Conservation (phyloP, 23 red algal genomes). For the Gracilariopsis chorda region DNA sequence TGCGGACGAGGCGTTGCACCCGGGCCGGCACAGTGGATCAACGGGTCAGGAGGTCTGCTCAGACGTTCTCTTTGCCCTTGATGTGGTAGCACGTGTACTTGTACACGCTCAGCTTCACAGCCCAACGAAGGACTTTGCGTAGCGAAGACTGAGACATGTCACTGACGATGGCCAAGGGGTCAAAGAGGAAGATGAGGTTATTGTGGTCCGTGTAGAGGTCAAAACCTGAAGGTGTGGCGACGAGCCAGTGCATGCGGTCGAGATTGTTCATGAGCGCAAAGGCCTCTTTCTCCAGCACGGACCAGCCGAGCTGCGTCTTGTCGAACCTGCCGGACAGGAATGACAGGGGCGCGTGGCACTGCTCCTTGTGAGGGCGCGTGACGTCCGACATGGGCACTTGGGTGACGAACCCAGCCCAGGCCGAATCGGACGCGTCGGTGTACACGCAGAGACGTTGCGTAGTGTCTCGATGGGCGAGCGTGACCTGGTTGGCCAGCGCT, state of each 20-base stretch:
- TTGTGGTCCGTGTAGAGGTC: conserved; percentile 35
- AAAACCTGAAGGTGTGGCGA: not conserved
- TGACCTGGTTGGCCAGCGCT: conserved; percentile 14
- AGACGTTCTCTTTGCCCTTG: conserved; percentile 36
- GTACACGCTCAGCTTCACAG: conserved; percentile 24
- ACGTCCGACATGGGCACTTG: conserved; percentile 8
- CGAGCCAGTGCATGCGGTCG: conserved; percentile 31
- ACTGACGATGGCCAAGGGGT: conserved; percentile 19
- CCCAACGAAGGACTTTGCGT: conserved; percentile 39
- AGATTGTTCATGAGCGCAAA: not conserved
- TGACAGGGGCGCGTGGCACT: not conserved
- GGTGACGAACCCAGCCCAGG: conserved; percentile 21
- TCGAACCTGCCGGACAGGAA: conserved; percentile 27
- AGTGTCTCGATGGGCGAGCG: conserved; percentile 4
- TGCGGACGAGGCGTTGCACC: not conserved
- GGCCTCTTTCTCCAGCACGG: conserved; percentile 33
- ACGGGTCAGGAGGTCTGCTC: conserved; percentile 29
- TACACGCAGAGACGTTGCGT: conserved; percentile 32
- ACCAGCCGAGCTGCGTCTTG: conserved; percentile 34
- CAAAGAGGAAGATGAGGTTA: conserved; percentile 53
- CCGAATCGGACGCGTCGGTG: conserved; percentile 29
- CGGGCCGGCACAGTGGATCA: not conserved
- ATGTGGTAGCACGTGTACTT: conserved; percentile 42
- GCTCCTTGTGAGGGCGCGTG: not conserved
- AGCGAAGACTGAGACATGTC: not conserved